These are phyloP conservation scores for Dactylis glomerata DNA, from an alignment of 176 grass and related monocot species.

Conservation along the genomic window DNA sequence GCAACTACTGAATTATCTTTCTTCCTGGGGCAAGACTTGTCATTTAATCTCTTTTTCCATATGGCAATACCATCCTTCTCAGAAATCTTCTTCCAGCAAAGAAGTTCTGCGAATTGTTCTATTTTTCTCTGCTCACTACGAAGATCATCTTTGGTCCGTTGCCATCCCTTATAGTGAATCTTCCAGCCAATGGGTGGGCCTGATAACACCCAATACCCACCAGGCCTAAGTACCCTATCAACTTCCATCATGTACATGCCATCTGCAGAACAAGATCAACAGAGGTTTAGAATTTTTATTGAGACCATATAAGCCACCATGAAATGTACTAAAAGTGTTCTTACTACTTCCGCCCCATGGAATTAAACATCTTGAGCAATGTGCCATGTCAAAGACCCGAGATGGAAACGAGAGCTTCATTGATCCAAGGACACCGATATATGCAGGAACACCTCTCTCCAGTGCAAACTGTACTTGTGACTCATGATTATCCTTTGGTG, in stretches of 20 bases:
- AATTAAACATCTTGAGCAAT: constrained; percentile 87
- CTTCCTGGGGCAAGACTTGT: constrained; percentile 50
- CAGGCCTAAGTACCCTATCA: constrained; percentile 80
- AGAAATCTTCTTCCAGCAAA: constrained; percentile 90
- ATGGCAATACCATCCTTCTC: constrained; percentile 66
- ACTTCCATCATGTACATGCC: constrained; percentile 98
- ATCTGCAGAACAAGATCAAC: constrained; percentile 47
- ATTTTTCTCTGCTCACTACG: constrained; percentile 67
- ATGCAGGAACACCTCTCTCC: constrained; percentile 87
- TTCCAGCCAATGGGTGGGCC: constrained; percentile 89
- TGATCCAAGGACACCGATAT: constrained; percentile 78
- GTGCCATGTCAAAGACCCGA: constrained; percentile 79
- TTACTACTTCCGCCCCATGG: constrained; percentile 72
- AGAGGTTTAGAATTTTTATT: constrained; percentile 7
- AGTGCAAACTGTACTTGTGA: constrained; percentile 90
- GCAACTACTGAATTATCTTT: constrained; percentile 33
- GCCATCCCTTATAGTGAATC: constrained; percentile 61
- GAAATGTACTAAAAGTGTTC: constrained; percentile 11
- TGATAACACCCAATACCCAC: constrained; percentile 89
- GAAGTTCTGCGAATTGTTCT: constrained; percentile 64
- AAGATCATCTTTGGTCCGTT: constrained; percentile 63
- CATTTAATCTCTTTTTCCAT: constrained; percentile 74
- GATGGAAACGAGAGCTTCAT: constrained; percentile 70
- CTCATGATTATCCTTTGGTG: constrained; percentile 75
- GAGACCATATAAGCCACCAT: neutral